Percentiles rank a stretch among this genome's conserved stretches.
Evolutionary conservation across 1,284 basidiomycete species (phyloP).

Genomic region (Ceratobasidium papillatum): DNA sequence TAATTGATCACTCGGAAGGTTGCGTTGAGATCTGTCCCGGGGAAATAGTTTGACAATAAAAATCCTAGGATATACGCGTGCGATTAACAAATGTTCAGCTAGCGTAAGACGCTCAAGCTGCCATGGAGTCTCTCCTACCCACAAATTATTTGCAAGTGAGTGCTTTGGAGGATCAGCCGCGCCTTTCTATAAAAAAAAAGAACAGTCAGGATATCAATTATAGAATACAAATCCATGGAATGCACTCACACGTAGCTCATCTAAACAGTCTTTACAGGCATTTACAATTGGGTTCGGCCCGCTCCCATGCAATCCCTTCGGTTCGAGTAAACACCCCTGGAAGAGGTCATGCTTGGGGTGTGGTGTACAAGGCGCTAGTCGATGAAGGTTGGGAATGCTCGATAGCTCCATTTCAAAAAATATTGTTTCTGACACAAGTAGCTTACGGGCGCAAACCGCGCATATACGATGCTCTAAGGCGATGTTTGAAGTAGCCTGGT

Average conservation of each 20-base stretch:
- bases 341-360: not conserved
- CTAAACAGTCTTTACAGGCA: conserved; percentile 6
- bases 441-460: not conserved
- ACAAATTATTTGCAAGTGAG: conserved; percentile 52
- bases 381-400: not conserved
- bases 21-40: conserved; percentile 43
- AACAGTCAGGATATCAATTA: too few relatives aligned
- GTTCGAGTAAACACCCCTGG: conserved; percentile 1
- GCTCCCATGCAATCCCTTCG: not conserved
- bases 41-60: conserved; percentile 53
- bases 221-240: too few relatives aligned
- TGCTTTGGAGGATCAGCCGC: conserved; percentile 43
- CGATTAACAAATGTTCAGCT: conserved; percentile 50
- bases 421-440: too few relatives aligned
- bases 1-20: conserved; percentile 36
- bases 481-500: conserved; percentile 5
- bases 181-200: not conserved
- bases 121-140: conserved; percentile 51
- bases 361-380: not conserved
- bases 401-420: not conserved
- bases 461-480: not conserved
- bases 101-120: conserved; percentile 48
- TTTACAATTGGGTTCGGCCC: not conserved
- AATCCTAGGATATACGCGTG: conserved; percentile 47
- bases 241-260: too few relatives aligned